A percentile compares a stretch with the other conserved stretches of the same genome.
These are phyloP conservation scores for Clathrus columnatus DNA, from an alignment of 768 basidiomycete genomes.

Conservation along the genomic window DNA sequence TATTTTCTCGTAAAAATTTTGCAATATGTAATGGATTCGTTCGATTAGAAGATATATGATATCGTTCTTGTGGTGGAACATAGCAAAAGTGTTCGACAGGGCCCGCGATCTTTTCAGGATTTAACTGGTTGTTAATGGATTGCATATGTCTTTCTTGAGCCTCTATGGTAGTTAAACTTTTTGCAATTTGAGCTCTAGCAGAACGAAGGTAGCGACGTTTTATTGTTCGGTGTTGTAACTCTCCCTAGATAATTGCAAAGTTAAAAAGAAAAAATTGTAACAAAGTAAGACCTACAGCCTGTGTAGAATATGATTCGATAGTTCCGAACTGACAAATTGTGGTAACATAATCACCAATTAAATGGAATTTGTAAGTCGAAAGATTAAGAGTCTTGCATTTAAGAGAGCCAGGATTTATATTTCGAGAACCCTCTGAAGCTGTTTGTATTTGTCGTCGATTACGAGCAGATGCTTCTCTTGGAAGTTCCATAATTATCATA, in stretches of 20 bases:
- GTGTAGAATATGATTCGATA: constrained; percentile 27
- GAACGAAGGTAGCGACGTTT: constrained; percentile 29
- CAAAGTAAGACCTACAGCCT: constrained; percentile 20
- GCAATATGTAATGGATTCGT: neutral
- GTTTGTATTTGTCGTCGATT: constrained; percentile 3
- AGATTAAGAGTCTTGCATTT: constrained; percentile 23
- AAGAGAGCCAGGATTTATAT: neutral
- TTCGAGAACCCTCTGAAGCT: neutral
- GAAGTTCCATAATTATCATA: constrained; percentile 28
- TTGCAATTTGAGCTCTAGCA: constrained; percentile 16
- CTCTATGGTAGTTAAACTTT: constrained; percentile 20
- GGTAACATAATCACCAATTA: constrained; percentile 25
- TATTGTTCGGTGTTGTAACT: constrained; percentile 27
- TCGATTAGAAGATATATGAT: neutral
- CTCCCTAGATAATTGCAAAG: constrained; percentile 22
- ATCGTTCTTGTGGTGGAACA: neutral
- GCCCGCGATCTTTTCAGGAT: too few species aligned
- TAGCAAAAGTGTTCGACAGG: neutral
- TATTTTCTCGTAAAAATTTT: neutral
- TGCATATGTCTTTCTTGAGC: constrained; percentile 7
- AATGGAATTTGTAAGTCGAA: constrained; percentile 27
- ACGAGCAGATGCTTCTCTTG: constrained; percentile 28
- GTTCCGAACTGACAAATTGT: constrained; percentile 25
- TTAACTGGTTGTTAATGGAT: neutral
- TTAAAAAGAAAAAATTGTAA: neutral